Conservation (phyloP, 2,329 filamentous ascomycete species). For the Ceratocystis huliohia region DNA sequence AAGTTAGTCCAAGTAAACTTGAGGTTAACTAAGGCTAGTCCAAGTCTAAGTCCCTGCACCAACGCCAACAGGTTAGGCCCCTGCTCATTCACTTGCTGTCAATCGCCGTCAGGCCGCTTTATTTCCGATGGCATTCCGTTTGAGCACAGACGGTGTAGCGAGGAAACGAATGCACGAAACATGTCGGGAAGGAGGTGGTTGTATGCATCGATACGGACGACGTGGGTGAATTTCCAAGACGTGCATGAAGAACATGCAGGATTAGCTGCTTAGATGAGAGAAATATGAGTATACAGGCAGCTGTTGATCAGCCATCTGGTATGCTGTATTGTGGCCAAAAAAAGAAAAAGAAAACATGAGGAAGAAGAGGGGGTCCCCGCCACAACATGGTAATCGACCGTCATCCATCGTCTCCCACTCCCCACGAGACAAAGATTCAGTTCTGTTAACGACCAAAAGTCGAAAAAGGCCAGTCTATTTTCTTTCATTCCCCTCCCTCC, state of each 20-base stretch:
- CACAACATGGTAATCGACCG: slow-evolving; percentile 1
- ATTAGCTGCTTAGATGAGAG: background rate
- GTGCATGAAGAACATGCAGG: background rate
- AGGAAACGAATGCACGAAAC: background rate
- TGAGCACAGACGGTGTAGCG: background rate
- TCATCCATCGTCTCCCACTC: slow-evolving; percentile 18
- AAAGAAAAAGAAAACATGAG: background rate
- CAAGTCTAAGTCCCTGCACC: slow-evolving; percentile 1
- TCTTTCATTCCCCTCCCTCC: background rate
- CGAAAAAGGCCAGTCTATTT: background rate
- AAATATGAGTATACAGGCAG: background rate
- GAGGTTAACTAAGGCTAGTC: background rate
- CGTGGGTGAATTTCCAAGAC: too few species aligned
- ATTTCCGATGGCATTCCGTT: slow-evolving; percentile 6
- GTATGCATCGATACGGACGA: too few species aligned
- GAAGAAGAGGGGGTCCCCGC: slow-evolving; percentile 1
- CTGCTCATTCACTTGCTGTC: slow-evolving; percentile 1
- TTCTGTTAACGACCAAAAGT: background rate
- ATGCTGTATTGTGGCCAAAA: too few species aligned
- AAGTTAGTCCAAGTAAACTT: background rate
- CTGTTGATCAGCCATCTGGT: background rate
- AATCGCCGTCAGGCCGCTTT: background rate
- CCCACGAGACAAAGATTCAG: slow-evolving; percentile 7
- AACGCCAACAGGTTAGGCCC: background rate
- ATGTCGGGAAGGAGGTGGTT: too few species aligned